A percentile compares a stretch with the other conserved stretches of the same genome.
Conservation (phyloP, 176 grass and related monocot genomes). For the Tillandsia leiboldiana region DNA sequence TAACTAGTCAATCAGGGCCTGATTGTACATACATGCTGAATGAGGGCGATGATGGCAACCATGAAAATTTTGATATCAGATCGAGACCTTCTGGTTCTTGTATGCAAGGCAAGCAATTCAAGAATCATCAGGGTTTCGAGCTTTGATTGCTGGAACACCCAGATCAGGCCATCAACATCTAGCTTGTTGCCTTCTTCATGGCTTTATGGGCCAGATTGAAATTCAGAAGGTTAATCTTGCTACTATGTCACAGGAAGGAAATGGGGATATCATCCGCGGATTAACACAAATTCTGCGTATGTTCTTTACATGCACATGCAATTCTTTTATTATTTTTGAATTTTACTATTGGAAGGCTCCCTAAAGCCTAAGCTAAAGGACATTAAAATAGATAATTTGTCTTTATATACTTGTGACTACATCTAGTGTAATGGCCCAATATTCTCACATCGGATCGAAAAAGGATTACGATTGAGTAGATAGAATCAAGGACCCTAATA, state of each 20-base stretch:
- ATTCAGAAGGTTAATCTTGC: slow-evolving; percentile 91
- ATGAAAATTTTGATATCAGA: slow-evolving; percentile 36
- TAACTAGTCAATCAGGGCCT: slow-evolving; percentile 41
- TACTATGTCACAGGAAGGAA: slow-evolving; percentile 83
- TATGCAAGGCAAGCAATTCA: slow-evolving; percentile 34
- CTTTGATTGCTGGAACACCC: slow-evolving; percentile 63
- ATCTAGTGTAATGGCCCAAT: no score
- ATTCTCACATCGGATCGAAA: no score
- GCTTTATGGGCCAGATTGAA: slow-evolving; percentile 67
- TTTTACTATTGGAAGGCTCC: no score
- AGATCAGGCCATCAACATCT: slow-evolving; percentile 79
- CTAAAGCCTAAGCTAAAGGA: no score
- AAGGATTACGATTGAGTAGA: no score
- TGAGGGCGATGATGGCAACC: slow-evolving; percentile 20
- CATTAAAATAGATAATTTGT: no score
- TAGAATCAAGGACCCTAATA: no score
- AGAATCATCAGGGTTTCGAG: slow-evolving; percentile 62
- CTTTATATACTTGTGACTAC: no score
- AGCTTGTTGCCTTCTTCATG: slow-evolving; percentile 72
- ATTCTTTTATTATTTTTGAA: no score
- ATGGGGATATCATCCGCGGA: slow-evolving; percentile 80
- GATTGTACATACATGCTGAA: slow-evolving; percentile 23
- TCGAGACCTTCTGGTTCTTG: slow-evolving; percentile 29
- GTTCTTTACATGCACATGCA: slow-evolving; percentile 28
- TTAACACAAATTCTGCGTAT: slow-evolving; percentile 82